A percentile compares a stretch with the other conserved stretches of the same genome.
These are phyloP conservation scores for Gigaspora rosea DNA, from an alignment of 192 early-diverging fungal species.

Conservation along the genomic window DNA sequence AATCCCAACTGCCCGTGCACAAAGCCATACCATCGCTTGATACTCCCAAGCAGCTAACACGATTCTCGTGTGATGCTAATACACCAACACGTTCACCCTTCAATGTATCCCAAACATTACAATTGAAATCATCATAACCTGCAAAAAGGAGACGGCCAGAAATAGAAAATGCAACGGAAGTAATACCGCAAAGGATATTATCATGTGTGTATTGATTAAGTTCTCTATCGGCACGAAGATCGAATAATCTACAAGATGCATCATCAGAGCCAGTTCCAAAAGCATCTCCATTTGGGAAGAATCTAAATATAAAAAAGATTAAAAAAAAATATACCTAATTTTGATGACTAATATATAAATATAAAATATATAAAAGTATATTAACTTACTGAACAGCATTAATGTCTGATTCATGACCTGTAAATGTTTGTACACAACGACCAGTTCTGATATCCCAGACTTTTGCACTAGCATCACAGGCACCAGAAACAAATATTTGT, in stretches of 20 bases:
- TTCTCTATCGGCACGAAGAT: conserved; percentile 96
- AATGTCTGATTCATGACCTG: conserved; percentile 97
- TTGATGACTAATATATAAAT: not conserved
- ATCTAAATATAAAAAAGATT: conserved; percentile 51
- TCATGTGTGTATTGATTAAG: conserved; percentile 98
- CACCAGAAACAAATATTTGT: conserved; percentile 96
- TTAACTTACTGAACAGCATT: conserved; percentile 90
- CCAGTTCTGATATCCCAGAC: conserved; percentile 98
- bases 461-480: conserved; percentile 98
- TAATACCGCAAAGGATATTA: conserved; percentile 98
- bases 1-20: conserved; percentile 99
- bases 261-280: conserved; percentile 99
- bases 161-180: conserved; percentile 95
- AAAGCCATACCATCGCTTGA: conserved; percentile 97
- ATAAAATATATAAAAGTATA: not conserved
- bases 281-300: conserved; percentile 98
- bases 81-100: conserved; percentile 94
- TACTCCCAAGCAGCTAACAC: conserved; percentile 95
- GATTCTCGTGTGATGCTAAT: conserved; percentile 92
- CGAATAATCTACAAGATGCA: conserved; percentile 96
- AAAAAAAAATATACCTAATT: not conserved
- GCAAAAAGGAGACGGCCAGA: conserved; percentile 97
- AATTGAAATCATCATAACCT: conserved; percentile 99
- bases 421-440: conserved; percentile 97
- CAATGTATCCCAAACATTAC: conserved; percentile 99